A percentile compares a stretch with the other conserved stretches of the same genome.
Conservation (phyloP, 2,329 filamentous ascomycete species). For the Phyllosticta citribraziliensis region DNA sequence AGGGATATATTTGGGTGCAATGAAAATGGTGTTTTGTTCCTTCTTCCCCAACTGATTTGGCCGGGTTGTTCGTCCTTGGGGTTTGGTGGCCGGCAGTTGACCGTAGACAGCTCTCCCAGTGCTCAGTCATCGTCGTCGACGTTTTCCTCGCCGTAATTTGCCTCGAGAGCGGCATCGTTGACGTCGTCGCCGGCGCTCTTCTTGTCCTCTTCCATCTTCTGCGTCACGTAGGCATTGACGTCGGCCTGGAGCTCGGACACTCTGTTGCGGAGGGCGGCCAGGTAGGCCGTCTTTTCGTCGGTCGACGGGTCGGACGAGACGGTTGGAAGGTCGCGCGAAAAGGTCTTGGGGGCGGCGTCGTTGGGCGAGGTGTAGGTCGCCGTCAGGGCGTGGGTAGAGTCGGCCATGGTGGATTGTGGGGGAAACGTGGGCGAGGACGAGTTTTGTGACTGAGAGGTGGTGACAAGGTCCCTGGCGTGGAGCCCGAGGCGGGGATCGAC, state of each 20-base stretch:
- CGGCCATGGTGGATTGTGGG: background rate
- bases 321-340: conserved; percentile 18
- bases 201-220: conserved; percentile 66
- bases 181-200: conserved; percentile 25
- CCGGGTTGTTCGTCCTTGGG: no score
- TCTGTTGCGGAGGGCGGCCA: conserved; percentile 49
- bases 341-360: conserved; percentile 22
- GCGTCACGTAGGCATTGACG: conserved; percentile 62
- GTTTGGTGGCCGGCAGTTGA: no score
- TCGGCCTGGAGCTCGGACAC: conserved; percentile 50
- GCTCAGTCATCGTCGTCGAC: conserved; percentile 47
- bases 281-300: conserved; percentile 48
- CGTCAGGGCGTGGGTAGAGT: conserved; percentile 23
- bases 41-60: no score
- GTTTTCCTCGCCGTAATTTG: conserved; percentile 79
- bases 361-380: conserved; percentile 47
- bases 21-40: no score
- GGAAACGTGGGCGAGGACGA: conserved; percentile 14
- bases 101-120: background rate
- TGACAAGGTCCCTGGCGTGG: background rate
- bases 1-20: no score
- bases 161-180: conserved; percentile 39
- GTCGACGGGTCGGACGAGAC: conserved; percentile 20
- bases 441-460: conserved; percentile 21
- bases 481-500: background rate